phyloP scores from a whole-genome alignment of 139 green algal genomes.

The Closterium sp. region DNA sequence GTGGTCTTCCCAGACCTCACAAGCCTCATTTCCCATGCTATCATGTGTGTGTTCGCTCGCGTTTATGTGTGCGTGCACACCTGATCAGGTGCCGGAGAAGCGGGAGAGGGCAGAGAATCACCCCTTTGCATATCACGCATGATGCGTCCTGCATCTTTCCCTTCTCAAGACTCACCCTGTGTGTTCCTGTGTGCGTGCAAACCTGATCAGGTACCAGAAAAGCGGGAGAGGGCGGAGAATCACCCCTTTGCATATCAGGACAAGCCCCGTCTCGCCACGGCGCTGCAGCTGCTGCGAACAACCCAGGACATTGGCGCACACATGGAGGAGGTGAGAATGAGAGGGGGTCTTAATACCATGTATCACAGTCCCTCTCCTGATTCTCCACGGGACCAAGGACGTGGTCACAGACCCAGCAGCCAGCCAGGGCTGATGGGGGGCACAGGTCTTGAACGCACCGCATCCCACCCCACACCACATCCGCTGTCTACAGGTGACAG shows the following conservation, averaged over 20 bases:
- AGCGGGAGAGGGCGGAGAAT: background rate
- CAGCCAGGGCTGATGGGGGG: slow-evolving; percentile 27
- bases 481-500: slow-evolving; percentile 8
- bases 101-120: background rate
- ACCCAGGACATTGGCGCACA: slow-evolving; percentile 17
- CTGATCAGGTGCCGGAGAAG: background rate
- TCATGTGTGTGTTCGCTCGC: too few relatives aligned
- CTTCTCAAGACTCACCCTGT: too few relatives aligned
- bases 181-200: background rate
- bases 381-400: too few relatives aligned
- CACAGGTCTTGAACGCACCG: background rate
- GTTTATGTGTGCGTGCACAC: too few relatives aligned
- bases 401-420: background rate
- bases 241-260: slow-evolving; percentile 12
- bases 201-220: background rate
- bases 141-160: too few relatives aligned
- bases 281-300: slow-evolving; percentile 25
- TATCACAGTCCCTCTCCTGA: too few relatives aligned
- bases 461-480: background rate
- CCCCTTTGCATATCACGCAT: slow-evolving; percentile 11
- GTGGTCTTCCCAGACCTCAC: too few relatives aligned
- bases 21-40: too few relatives aligned
- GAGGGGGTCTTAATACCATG: too few relatives aligned
- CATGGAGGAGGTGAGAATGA: slow-evolving; percentile 12
- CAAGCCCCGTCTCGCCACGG: slow-evolving; percentile 23